A percentile compares a stretch with the other conserved stretches of the same genome.
These are phyloP conservation scores for Hypoxylon sp. DNA, from an alignment of 2,329 filamentous ascomycete species.

Conservation along the genomic window DNA sequence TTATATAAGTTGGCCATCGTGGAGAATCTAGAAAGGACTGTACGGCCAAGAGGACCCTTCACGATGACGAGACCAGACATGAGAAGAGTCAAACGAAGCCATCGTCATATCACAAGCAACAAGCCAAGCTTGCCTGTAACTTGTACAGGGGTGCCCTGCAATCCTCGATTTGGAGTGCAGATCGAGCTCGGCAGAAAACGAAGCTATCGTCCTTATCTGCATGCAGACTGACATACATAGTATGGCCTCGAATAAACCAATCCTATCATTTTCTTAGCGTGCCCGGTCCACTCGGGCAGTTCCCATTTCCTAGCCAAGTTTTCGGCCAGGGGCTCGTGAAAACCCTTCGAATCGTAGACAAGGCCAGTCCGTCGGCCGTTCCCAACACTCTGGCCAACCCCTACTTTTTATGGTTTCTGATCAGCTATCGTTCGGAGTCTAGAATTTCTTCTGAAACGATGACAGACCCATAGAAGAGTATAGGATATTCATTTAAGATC, in stretches of 20 bases:
- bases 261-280: slow-evolving; percentile 34
- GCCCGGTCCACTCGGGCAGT: slow-evolving; percentile 34
- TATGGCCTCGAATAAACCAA: slow-evolving; percentile 30
- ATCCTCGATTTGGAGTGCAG: slow-evolving; percentile 25
- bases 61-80: slow-evolving; percentile 41
- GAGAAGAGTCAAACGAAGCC: slow-evolving; percentile 33
- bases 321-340: slow-evolving; percentile 21
- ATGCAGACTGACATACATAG: slow-evolving; percentile 42
- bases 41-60: slow-evolving; percentile 19
- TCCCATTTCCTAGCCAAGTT: slow-evolving; percentile 28
- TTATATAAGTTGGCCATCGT: slow-evolving; percentile 39
- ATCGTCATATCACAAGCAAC: slow-evolving; percentile 38
- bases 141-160: slow-evolving; percentile 34
- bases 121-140: slow-evolving; percentile 20
- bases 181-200: slow-evolving; percentile 29
- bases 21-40: slow-evolving; percentile 14
- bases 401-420: slow-evolving; percentile 28
- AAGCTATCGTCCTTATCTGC: slow-evolving; percentile 31
- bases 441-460: slow-evolving; percentile 31
- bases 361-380: slow-evolving; percentile 19
- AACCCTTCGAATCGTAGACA: slow-evolving; percentile 18
- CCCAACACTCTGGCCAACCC: not conserved
- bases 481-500: slow-evolving; percentile 30
- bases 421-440: slow-evolving; percentile 22
- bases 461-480: slow-evolving; percentile 18